Evolutionary conservation across 306 rosid species (phyloP).

Genomic region (Cicer arietinum): DNA sequence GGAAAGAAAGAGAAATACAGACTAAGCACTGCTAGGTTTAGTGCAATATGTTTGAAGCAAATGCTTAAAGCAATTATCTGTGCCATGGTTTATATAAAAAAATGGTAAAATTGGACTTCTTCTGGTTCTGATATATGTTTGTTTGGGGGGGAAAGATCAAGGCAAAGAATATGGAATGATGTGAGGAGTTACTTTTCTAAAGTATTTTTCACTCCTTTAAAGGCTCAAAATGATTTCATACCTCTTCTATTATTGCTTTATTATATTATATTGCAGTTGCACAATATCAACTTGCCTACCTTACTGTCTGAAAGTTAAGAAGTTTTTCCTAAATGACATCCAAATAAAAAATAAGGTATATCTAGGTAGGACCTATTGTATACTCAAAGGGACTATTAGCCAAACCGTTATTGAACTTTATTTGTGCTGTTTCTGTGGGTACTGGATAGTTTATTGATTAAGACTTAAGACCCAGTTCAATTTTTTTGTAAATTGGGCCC

Average conservation of each 20-base stretch:
- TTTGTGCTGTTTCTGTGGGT: not conserved
- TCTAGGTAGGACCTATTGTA: not conserved
- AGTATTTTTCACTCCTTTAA: not conserved
- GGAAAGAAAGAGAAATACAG: conserved; percentile 1
- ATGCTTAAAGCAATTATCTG: conserved; percentile 1
- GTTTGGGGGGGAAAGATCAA: not conserved
- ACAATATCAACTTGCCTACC: not conserved
- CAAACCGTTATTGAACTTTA: not conserved
- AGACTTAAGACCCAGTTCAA: conserved; percentile 11
- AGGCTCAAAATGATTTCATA: conserved; percentile 31
- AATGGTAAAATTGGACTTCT: not conserved
- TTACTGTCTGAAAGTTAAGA: conserved; percentile 6
- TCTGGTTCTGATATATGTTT: not conserved
- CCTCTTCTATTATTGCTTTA: not conserved
- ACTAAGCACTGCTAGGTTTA: not conserved
- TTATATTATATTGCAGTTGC: conserved; percentile 1
- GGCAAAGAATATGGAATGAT: conserved; percentile 23
- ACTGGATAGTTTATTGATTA: not conserved
- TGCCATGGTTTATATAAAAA: conserved; percentile 16
- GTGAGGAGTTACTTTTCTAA: conserved; percentile 9
- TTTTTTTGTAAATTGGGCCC: conserved; percentile 27
- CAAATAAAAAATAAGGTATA: not conserved
- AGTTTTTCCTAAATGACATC: conserved; percentile 20
- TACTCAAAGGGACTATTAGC: not conserved
- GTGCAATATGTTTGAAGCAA: conserved; percentile 9